A percentile compares a stretch with the other conserved stretches of the same genome.
phyloP scores from a whole-genome alignment of 306 rosid genomes.

The Trifolium fragiferum region DNA sequence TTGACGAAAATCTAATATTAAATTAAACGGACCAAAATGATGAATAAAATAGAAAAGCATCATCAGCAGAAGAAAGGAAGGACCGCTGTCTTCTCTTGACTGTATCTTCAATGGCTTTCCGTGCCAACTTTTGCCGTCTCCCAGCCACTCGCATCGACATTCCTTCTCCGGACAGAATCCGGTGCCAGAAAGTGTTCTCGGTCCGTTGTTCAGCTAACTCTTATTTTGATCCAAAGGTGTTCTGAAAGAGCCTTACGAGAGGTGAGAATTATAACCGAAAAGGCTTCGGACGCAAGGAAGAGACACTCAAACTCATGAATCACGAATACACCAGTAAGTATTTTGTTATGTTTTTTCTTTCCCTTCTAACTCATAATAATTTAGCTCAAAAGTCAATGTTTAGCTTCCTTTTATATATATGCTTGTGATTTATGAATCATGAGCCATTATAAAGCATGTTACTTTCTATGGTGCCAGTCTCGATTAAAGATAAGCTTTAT shows the following conservation, averaged over 20 bases:
- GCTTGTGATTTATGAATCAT: not conserved
- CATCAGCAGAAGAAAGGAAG: too few relatives aligned
- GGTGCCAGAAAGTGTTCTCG: constrained; percentile 53
- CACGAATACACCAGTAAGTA: constrained; percentile 82
- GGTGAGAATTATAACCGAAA: constrained; percentile 83
- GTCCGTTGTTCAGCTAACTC: constrained; percentile 70
- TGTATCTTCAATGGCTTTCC: constrained; percentile 63
- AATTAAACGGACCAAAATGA: too few relatives aligned
- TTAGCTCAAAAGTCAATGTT: not conserved
- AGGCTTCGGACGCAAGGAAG: constrained; percentile 90
- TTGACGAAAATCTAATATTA: too few relatives aligned
- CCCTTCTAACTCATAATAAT: too few relatives aligned
- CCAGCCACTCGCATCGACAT: constrained; percentile 54
- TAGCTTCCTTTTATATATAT: not conserved
- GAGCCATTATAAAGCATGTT: not conserved
- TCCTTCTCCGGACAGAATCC: constrained; percentile 48
- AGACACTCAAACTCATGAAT: constrained; percentile 82
- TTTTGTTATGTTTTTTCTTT: too few relatives aligned
- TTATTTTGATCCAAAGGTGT: constrained; percentile 81
- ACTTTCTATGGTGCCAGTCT: too few relatives aligned
- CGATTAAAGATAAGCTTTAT: not conserved
- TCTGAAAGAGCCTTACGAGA: constrained; percentile 86
- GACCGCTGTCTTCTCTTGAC: not conserved
- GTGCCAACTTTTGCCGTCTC: constrained; percentile 63
- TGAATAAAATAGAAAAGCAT: too few relatives aligned